A percentile compares a stretch with the other conserved stretches of the same genome.
Evolutionary conservation across 164 flowering plant species (phyloP).

Genomic region (Stephania yunnanensis): DNA sequence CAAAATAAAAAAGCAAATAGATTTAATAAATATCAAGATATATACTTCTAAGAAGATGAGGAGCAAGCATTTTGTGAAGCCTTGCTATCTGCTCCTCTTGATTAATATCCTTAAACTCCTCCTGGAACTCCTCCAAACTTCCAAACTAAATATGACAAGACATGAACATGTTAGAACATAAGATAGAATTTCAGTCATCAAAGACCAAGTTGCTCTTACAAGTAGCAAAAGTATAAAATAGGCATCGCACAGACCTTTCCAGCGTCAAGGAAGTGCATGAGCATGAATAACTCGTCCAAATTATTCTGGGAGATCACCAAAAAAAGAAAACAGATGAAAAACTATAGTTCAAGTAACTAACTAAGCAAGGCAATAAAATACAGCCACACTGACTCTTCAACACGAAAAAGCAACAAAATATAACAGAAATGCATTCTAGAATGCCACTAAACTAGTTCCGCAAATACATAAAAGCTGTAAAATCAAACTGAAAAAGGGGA

Average conservation of each 20-base stretch:
- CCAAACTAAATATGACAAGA: conserved; percentile 54
- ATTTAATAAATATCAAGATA: conserved; percentile 9
- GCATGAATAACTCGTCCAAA: conserved; percentile 97
- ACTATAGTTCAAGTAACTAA: background rate
- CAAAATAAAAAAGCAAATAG: conserved; percentile 4
- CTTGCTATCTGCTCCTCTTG: conserved; percentile 97
- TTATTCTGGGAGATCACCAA: conserved; percentile 68
- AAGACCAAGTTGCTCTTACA: background rate
- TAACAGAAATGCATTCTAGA: background rate
- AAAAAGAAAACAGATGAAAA: background rate
- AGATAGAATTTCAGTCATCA: background rate
- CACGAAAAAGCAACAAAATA: background rate
- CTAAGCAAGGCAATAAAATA: background rate
- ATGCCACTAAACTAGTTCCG: background rate
- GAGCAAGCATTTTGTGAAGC: conserved; percentile 94
- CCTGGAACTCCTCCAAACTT: conserved; percentile 92
- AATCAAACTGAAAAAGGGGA: no score
- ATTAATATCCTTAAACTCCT: conserved; percentile 94
- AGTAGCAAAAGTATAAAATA: background rate
- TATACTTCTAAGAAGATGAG: conserved; percentile 95
- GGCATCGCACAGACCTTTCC: conserved; percentile 69
- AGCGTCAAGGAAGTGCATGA: conserved; percentile 99
- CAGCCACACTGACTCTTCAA: background rate
- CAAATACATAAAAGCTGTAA: no score
- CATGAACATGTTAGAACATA: background rate